Conservation (phyloP, 2,329 filamentous ascomycete species). For the Hypocreales sp. region DNA sequence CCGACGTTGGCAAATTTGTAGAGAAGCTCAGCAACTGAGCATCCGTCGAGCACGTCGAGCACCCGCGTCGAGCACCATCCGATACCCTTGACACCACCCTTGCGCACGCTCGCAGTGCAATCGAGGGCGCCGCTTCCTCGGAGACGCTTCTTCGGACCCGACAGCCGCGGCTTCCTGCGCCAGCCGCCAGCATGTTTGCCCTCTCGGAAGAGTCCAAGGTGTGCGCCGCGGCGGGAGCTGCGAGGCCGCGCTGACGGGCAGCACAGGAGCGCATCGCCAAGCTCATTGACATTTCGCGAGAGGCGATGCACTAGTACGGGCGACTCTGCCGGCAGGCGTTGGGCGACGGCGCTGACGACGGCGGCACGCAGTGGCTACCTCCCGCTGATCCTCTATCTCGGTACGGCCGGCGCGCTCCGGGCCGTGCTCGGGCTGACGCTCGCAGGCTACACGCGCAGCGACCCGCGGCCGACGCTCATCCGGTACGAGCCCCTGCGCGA, state of each 20-base stretch:
- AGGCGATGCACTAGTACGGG: slow-evolving; percentile 94
- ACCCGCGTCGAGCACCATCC: no score
- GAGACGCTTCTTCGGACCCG: no score
- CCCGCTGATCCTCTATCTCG: slow-evolving; percentile 90
- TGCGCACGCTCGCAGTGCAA: no score
- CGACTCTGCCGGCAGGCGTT: no score
- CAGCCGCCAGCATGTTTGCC: slow-evolving; percentile 43
- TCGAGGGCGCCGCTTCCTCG: no score
- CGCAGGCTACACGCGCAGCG: slow-evolving; percentile 86
- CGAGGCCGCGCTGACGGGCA: neutral
- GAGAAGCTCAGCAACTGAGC: no score
- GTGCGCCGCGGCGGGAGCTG: slow-evolving; percentile 6
- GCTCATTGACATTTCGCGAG: slow-evolving; percentile 85
- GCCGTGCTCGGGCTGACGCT: neutral
- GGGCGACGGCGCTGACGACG: no score
- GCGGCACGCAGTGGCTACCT: slow-evolving; percentile 62
- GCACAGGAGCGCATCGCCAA: slow-evolving; percentile 88
- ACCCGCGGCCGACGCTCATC: slow-evolving; percentile 65
- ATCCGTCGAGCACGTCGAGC: no score
- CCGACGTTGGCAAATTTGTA: no score
- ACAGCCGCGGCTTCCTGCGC: no score
- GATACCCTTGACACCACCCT: no score
- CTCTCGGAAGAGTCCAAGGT: slow-evolving; percentile 98
- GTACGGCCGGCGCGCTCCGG: slow-evolving; percentile 28
- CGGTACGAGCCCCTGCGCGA: slow-evolving; percentile 32